Evolutionary conservation across 1,284 basidiomycete genomes (phyloP).

Genomic region (Tausonia pullulans): DNA sequence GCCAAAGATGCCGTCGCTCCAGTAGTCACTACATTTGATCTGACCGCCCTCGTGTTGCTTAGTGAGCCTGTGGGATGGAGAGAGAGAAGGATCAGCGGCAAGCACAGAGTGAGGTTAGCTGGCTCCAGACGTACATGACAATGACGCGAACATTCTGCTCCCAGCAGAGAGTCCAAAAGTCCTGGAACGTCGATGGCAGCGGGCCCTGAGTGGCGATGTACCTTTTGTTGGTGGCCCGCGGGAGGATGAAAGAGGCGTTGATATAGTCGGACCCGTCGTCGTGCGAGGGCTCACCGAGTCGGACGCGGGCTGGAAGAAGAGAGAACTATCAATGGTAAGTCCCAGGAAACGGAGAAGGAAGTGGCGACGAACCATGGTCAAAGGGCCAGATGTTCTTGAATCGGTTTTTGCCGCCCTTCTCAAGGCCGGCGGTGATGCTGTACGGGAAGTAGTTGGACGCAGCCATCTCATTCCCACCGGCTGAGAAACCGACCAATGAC

Average conservation of each 20-base stretch:
- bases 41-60: constrained; percentile 78
- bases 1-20: constrained; percentile 63
- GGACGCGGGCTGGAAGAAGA: constrained; percentile 50
- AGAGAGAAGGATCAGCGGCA: constrained; percentile 29
- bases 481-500: too few species aligned
- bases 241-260: constrained; percentile 84
- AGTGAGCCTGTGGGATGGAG: constrained; percentile 55
- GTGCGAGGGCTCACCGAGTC: constrained; percentile 41
- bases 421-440: constrained; percentile 90
- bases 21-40: constrained; percentile 87
- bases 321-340: background rate
- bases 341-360: background rate
- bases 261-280: constrained; percentile 72
- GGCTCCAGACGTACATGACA: constrained; percentile 47
- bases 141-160: constrained; percentile 45
- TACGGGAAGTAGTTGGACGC: constrained; percentile 51
- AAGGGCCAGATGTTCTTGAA: constrained; percentile 93
- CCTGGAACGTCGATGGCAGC: constrained; percentile 72
- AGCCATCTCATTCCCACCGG: too few species aligned
- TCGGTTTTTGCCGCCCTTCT: constrained; percentile 86
- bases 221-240: constrained; percentile 59
- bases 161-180: constrained; percentile 75
- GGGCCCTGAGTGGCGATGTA: constrained; percentile 98
- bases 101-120: constrained; percentile 1
- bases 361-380: constrained; percentile 49